A percentile compares a stretch with the other conserved stretches of the same genome.
These are phyloP conservation scores for Astrephomene gubernaculifera DNA, from an alignment of 139 green algal species.

Conservation along the genomic window DNA sequence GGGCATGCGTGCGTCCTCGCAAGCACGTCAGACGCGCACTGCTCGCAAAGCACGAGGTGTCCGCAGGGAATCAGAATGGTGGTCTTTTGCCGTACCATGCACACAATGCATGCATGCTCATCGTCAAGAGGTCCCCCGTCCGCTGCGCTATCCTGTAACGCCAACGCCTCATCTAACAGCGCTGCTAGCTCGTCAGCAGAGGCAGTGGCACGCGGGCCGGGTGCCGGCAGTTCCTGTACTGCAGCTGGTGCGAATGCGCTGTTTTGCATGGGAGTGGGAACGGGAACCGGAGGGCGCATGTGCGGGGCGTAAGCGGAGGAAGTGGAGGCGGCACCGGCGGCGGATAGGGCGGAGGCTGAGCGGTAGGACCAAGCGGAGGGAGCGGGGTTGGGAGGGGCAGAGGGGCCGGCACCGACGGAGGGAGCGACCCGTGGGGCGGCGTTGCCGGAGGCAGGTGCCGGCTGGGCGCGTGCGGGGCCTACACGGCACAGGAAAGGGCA, in stretches of 20 bases:
- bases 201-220: too few species aligned
- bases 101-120: slow-evolving; percentile 22
- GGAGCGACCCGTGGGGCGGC: too few species aligned
- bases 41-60: slow-evolving; percentile 20
- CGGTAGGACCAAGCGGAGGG: slow-evolving; percentile 25
- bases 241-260: too few species aligned
- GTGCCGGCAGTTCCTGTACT: too few species aligned
- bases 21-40: background rate
- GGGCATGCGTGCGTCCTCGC: background rate
- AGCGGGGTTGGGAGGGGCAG: background rate
- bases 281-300: background rate
- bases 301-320: background rate
- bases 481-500: too few species aligned
- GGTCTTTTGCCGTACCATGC: slow-evolving; percentile 10
- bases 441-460: too few species aligned
- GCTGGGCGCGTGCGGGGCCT: too few species aligned
- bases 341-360: background rate
- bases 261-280: too few species aligned
- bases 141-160: background rate
- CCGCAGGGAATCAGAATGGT: slow-evolving; percentile 20
- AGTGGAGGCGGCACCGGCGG: background rate
- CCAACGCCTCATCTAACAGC: background rate
- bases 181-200: too few species aligned
- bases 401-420: background rate
- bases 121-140: background rate